Evolutionary conservation across 805 yeast genomes (phyloP), one percentile per base, ranked within the genome.

Genomic region (Suhomyces pyralidae): DNA sequence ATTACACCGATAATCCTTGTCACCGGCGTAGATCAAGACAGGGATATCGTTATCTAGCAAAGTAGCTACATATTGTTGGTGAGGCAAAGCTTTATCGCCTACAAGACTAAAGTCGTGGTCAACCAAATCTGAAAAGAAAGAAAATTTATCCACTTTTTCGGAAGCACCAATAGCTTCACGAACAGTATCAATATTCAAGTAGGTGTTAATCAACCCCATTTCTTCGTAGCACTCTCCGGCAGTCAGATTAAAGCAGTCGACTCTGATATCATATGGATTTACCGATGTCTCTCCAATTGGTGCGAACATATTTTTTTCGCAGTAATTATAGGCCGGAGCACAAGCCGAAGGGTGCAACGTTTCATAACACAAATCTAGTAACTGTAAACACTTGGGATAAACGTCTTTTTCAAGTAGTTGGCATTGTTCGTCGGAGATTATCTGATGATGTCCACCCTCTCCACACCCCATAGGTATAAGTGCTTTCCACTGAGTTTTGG

Each of bases 71-170:
- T 82, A 83, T 61, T 78, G 81, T 66, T 89, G 94, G 78, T 75
- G 83, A 12, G 90, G 90, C 60, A 75, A 78, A 78, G 77, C 73
- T 78, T 84, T 81, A 69, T 85, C 90, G 43, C 89, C 90, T 30
- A 80, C 77, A 61, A 78, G 77, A 57, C 73, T 58, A 61, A 82
- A 82, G 63, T 76, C 79, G 58, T 69, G 67, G 63, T 74, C 76
- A 34, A 81, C 81, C 45, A 71, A 76, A 59, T 77, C 78, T 63
- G 77, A 77, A 65, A 84, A 81, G 12, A 66, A 52, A 15, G 80
- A 73, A 57, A 71, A 74, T 22, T 63, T 62, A 56, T 79, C 81
- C 32, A 74, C 70, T 45, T 78, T 76, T 32, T 28, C 26, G 20
- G 53, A 45, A 25, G 84, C 87, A 36, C 88, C 89, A 14, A 84